A percentile compares a stretch with the other conserved stretches of the same genome.
Evolutionary conservation across 345 rosid species (phyloP).

Genomic region (Bruguiera gymnorhiza): DNA sequence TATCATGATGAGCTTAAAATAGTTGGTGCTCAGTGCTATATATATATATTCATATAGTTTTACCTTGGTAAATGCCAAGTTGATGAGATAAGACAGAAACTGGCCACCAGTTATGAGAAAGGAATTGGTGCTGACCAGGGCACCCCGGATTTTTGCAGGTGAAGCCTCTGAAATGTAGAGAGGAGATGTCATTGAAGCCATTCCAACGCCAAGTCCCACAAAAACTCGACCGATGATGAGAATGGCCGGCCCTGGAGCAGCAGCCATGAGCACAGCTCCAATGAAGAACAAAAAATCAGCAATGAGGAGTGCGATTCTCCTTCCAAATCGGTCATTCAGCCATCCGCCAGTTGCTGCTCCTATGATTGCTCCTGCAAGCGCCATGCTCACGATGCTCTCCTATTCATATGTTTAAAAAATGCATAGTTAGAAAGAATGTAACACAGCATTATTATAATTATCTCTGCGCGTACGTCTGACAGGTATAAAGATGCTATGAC

Average conservation of each 20-base stretch:
- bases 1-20: too few species aligned
- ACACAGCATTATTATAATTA: neutral
- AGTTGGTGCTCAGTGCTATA: neutral
- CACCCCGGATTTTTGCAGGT: slow-evolving; percentile 82
- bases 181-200: slow-evolving; percentile 94
- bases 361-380: slow-evolving; percentile 76
- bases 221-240: slow-evolving; percentile 68
- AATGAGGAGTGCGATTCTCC: slow-evolving; percentile 47
- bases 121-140: slow-evolving; percentile 78
- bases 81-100: slow-evolving; percentile 80
- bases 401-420: slow-evolving; percentile 21
- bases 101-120: slow-evolving; percentile 91
- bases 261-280: slow-evolving; percentile 83
- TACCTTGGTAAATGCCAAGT: slow-evolving; percentile 74
- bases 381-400: slow-evolving; percentile 95
- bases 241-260: slow-evolving; percentile 53
- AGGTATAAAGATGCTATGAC: too few species aligned
- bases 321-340: slow-evolving; percentile 66
- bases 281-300: slow-evolving; percentile 73
- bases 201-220: slow-evolving; percentile 87
- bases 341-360: slow-evolving; percentile 90
- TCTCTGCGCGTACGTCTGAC: neutral
- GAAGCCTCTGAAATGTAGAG: slow-evolving; percentile 91
- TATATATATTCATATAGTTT: neutral
- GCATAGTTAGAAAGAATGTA: neutral